Percentiles rank a stretch among this genome's conserved stretches.
Conservation (phyloP, 345 rosid species). For the Corymbia maculata region DNA sequence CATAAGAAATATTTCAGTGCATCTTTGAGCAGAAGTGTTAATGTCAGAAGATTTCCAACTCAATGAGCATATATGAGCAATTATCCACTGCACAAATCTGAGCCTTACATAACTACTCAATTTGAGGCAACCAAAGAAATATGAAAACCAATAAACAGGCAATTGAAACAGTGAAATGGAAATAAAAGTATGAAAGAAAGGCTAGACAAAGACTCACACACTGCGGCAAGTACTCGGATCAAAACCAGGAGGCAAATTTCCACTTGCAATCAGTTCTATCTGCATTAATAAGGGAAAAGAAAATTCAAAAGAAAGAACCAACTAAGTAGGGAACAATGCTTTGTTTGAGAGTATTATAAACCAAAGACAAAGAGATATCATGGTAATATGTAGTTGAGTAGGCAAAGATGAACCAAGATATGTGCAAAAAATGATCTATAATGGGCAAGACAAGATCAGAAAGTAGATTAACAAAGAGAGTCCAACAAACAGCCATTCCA, state of each 20-base stretch:
- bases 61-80: background rate
- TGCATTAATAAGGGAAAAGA: constrained; percentile 26
- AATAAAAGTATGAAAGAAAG: constrained; percentile 4
- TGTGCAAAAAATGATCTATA: fast-evolving
- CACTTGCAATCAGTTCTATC: constrained; percentile 92
- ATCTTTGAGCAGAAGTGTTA: background rate
- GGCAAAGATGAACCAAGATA: background rate
- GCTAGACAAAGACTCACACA: constrained; percentile 85
- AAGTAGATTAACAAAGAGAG: background rate
- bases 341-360: background rate
- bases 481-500: background rate
- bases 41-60: background rate
- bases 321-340: background rate
- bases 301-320: constrained; percentile 7
- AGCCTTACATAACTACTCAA: background rate
- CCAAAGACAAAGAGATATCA: background rate
- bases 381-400: background rate
- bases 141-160: background rate
- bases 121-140: background rate
- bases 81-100: background rate
- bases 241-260: constrained; percentile 99
- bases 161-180: background rate
- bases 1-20: background rate
- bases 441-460: background rate
- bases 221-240: constrained; percentile 99